Evolutionary conservation across 2,329 filamentous ascomycete species (phyloP).

Genomic region (Sporothrix schenckii): DNA sequence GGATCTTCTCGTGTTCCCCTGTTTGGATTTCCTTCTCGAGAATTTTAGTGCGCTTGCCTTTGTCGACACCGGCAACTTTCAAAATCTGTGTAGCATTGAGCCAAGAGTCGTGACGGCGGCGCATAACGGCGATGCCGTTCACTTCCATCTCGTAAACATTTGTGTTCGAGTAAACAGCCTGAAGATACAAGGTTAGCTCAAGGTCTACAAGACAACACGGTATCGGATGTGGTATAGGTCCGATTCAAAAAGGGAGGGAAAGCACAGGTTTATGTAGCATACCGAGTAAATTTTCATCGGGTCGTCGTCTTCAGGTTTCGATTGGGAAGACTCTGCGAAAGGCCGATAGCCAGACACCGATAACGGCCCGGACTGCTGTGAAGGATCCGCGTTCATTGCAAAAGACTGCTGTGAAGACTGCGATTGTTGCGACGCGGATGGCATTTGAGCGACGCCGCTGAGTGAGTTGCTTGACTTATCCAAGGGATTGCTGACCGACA

Average conservation of each 20-base stretch:
- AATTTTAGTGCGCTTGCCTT: slow-evolving; percentile 96
- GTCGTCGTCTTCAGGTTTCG: slow-evolving; percentile 45
- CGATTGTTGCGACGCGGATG: slow-evolving; percentile 38
- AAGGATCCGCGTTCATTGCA: slow-evolving; percentile 58
- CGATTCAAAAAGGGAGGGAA: not conserved
- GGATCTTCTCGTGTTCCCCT: slow-evolving; percentile 96
- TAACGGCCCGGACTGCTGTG: slow-evolving; percentile 47
- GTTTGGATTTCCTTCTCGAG: slow-evolving; percentile 96
- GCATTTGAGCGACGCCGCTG: slow-evolving; percentile 36
- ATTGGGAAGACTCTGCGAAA: slow-evolving; percentile 44
- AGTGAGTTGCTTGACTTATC: slow-evolving; percentile 32
- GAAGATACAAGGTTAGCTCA: not conserved
- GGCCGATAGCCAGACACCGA: slow-evolving; percentile 46
- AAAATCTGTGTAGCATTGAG: slow-evolving; percentile 98
- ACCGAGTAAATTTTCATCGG: slow-evolving; percentile 66
- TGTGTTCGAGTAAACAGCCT: slow-evolving; percentile 90
- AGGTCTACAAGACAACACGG: not conserved
- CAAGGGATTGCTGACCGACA: slow-evolving; percentile 32
- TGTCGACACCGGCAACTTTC: slow-evolving; percentile 95
- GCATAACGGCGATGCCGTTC: slow-evolving; percentile 91
- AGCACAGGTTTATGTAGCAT: slow-evolving; percentile 37
- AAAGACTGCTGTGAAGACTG: slow-evolving; percentile 59
- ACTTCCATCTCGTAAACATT: slow-evolving; percentile 99
- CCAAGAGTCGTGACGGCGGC: slow-evolving; percentile 91
- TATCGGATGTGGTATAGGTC: not conserved